These are phyloP conservation scores for Mortierella polycephala DNA, from an alignment of 371 early-diverging fungal species.

Conservation along the genomic window DNA sequence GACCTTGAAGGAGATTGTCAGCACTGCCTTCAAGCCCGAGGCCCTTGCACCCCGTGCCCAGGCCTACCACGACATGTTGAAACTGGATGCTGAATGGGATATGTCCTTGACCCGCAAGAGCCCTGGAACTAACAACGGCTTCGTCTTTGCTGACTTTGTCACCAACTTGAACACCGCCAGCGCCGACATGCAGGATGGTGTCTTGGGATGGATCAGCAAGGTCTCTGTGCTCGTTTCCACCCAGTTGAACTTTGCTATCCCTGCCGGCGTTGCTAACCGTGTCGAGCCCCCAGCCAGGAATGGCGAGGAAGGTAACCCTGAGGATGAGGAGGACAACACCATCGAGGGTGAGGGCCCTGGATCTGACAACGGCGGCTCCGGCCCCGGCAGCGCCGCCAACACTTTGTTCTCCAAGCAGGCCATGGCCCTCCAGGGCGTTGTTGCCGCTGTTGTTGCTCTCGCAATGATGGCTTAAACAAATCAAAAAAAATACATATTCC, in stretches of 20 bases:
- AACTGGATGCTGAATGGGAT: conserved; percentile 64
- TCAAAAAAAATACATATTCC: neutral
- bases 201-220: conserved; percentile 26
- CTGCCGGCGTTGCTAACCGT: conserved; percentile 31
- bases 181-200: conserved; percentile 25
- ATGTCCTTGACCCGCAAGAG: conserved; percentile 54
- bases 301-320: conserved; percentile 28
- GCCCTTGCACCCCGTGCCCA: conserved; percentile 59
- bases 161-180: conserved; percentile 43
- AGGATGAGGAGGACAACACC: conserved; percentile 32
- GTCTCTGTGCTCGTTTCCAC: conserved; percentile 13
- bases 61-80: conserved; percentile 61
- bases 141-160: conserved; percentile 57
- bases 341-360: conserved; percentile 1
- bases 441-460: conserved; percentile 5
- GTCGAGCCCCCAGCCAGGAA: conserved; percentile 44
- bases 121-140: conserved; percentile 55
- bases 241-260: conserved; percentile 32
- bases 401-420: neutral
- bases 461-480: conserved; percentile 6
- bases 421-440: conserved; percentile 5
- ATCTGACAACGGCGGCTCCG: neutral
- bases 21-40: conserved; percentile 65
- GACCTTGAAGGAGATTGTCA: conserved; percentile 63
- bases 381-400: neutral